Conservation (phyloP, 208 protist species). For the Angomonas deanei region DNA sequence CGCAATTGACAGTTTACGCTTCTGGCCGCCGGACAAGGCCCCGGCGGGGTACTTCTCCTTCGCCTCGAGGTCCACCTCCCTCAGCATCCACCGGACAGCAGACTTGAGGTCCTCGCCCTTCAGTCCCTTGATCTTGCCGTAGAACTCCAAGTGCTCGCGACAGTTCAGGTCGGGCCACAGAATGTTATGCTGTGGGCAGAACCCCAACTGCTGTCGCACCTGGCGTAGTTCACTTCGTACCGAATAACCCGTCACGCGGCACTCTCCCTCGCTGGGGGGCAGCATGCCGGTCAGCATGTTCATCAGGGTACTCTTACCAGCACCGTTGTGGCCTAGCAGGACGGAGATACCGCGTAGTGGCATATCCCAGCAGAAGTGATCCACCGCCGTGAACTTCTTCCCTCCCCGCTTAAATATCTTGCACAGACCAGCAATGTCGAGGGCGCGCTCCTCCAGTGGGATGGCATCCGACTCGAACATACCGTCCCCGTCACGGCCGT, state of each 20-base stretch:
- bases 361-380: conserved; percentile 46
- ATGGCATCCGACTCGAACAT: conserved; percentile 12
- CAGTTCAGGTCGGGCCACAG: conserved; percentile 86
- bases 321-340: conserved; percentile 63
- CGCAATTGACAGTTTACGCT: conserved; percentile 79
- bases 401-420: conserved; percentile 26
- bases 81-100: conserved; percentile 25
- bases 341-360: conserved; percentile 52
- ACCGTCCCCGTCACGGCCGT: conserved; percentile 20
- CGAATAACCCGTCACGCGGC: conserved; percentile 52
- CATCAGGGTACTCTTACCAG: conserved; percentile 70
- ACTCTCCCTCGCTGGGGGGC: conserved; percentile 52
- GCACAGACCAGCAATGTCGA: conserved; percentile 18
- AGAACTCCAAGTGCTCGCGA: conserved; percentile 89
- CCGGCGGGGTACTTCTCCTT: conserved; percentile 23
- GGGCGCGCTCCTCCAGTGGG: conserved; percentile 21
- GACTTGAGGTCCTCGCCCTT: conserved; percentile 15
- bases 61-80: conserved; percentile 43
- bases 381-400: conserved; percentile 45
- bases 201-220: conserved; percentile 72
- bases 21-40: conserved; percentile 76
- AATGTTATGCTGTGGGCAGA: conserved; percentile 94
- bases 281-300: conserved; percentile 83
- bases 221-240: conserved; percentile 35
- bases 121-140: conserved; percentile 81